Base-by-base conservation (phyloP, 2,329 filamentous ascomycete species). In the Arthroderma sp. region DNA sequence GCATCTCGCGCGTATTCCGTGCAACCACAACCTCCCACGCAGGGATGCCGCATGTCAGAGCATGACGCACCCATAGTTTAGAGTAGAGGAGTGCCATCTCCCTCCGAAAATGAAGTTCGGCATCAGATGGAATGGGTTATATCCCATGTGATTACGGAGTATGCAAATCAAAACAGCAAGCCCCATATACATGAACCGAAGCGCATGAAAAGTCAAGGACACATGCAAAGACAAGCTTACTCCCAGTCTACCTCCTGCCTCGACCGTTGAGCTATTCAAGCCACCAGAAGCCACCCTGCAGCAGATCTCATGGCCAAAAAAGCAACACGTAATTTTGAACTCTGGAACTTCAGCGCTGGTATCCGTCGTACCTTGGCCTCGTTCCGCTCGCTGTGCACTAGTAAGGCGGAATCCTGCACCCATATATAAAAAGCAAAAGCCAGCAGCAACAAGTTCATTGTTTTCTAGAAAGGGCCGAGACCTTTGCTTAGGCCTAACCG, bases 1-100 rank as follows among this genome's bases (percentile, higher is more conserved):
- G 47, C 47, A 51, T 25, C 47, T 51, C 47, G 47, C 47, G 47
- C 47, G 47, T 51, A 51, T 51, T 51, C 47, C 28, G 47, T 51
- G 47, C 47, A 11, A 51, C 47, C 47, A 51, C 15, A n/a, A 33
- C 17, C 28, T 17, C 25, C 47, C 47, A 51, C 15, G 28, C 25
- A 51, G 25, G 47, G 47, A 33, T 51, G 25, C n/a, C 28, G 28
- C 28, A 31, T 38, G 35, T 38, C 15, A 38, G 35, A 13, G 4
- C 28, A 31, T 31, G 28, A 7, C 28, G 28, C 28, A 31, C 28
- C 28, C 28, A 31, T 31, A 31, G 3, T 31, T 31, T 31, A 38
- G 9, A 9, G 28, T 31, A 31, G 28, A 31, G 28, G 28, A 31
- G 28, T 7, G 28, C 28, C 28, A 31, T 31, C 28, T 31, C 28